phyloP scores from a whole-genome alignment of 1,284 basidiomycete species.

The Ceratobasidium sp. region DNA sequence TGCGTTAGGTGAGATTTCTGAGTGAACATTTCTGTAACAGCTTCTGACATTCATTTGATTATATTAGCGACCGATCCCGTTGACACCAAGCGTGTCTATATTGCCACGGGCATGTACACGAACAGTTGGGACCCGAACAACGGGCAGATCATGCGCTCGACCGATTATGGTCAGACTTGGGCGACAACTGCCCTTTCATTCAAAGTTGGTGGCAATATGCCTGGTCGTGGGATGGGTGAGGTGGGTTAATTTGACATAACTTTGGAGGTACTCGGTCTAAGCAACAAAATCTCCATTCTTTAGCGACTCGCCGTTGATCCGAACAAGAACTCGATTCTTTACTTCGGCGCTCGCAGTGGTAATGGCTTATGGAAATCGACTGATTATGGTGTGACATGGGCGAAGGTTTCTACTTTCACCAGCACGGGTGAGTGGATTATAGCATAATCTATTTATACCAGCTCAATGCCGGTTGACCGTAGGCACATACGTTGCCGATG shows the following conservation, averaged over 20 bases:
- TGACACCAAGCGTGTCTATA: constrained; percentile 58
- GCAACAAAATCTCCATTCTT: background rate
- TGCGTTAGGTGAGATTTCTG: constrained; percentile 56
- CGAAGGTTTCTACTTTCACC: constrained; percentile 51
- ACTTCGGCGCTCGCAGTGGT: constrained; percentile 70
- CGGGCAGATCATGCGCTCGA: constrained; percentile 70
- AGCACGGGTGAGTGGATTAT: constrained; percentile 60
- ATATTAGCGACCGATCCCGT: constrained; percentile 62
- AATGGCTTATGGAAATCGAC: constrained; percentile 67
- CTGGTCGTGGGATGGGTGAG: constrained; percentile 65
- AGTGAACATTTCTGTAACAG: background rate
- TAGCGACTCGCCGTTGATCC: constrained; percentile 72
- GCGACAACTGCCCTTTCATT: constrained; percentile 64
- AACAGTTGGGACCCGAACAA: constrained; percentile 74
- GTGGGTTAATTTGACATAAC: constrained; percentile 43
- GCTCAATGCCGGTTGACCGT: background rate
- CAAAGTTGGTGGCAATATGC: constrained; percentile 72
- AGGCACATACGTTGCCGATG: constrained; percentile 68
- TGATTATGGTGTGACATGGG: constrained; percentile 52
- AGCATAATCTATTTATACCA: background rate
- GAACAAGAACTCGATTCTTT: constrained; percentile 67
- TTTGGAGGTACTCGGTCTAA: background rate
- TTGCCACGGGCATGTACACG: constrained; percentile 69
- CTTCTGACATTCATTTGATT: background rate
- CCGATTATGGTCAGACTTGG: constrained; percentile 67